These are phyloP conservation scores for Voacanga thouarsii DNA, from an alignment of 257 asterid species.

Conservation along the genomic window DNA sequence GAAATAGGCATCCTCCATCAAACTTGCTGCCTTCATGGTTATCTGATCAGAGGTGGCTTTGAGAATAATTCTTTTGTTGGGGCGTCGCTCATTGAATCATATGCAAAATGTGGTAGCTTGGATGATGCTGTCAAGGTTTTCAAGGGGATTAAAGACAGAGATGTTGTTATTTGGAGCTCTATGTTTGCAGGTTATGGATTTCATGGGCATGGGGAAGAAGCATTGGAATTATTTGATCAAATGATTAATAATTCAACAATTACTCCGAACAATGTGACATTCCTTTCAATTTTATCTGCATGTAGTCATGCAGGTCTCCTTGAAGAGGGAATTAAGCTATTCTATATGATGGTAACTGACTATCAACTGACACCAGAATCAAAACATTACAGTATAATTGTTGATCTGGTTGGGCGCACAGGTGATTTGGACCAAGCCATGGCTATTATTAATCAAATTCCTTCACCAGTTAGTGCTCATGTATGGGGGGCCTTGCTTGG, in stretches of 20 bases:
- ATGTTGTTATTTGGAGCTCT: conserved; percentile 70
- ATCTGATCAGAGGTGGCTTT: conserved; percentile 43
- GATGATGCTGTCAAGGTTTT: conserved; percentile 49
- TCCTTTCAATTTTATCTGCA: conserved; percentile 62
- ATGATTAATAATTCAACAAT: conserved; percentile 46
- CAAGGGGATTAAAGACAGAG: conserved; percentile 30
- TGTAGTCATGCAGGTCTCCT: conserved; percentile 76
- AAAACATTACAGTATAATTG: conserved; percentile 63
- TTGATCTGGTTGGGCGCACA: conserved; percentile 60
- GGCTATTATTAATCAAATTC: conserved; percentile 41
- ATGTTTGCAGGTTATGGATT: conserved; percentile 68
- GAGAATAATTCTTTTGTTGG: conserved; percentile 28
- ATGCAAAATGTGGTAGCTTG: conserved; percentile 78
- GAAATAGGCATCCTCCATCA: conserved; percentile 62
- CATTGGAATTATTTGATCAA: conserved; percentile 43
- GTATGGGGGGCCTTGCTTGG: conserved; percentile 75
- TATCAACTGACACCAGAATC: conserved; percentile 44
- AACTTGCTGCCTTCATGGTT: conserved; percentile 60
- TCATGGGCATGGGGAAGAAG: conserved; percentile 63
- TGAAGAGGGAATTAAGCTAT: conserved; percentile 55
- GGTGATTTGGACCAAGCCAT: conserved; percentile 65
- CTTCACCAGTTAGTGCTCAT: conserved; percentile 37
- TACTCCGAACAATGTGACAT: conserved; percentile 53
- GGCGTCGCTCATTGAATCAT: conserved; percentile 69
- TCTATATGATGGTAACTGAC: conserved; percentile 51